A percentile compares a stretch with the other conserved stretches of the same genome.
Evolutionary conservation across 83 land plant species (phyloP).

Genomic region (Thuja plicata): DNA sequence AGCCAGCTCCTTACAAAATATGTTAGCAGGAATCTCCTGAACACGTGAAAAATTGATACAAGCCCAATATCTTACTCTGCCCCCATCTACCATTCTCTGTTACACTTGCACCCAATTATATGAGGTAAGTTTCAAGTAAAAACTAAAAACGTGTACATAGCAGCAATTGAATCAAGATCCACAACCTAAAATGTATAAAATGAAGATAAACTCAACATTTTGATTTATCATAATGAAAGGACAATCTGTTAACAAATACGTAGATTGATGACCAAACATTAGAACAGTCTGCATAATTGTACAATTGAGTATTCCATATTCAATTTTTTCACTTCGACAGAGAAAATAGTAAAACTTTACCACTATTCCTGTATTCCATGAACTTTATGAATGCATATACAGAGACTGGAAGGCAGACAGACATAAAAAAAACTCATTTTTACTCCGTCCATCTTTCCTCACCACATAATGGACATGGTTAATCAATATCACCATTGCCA

Average conservation of each 20-base stretch:
- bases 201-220: background rate
- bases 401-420: too few species aligned
- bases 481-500: too few species aligned
- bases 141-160: background rate
- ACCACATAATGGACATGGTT: too few species aligned
- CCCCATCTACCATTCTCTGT: constrained; percentile 95
- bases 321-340: too few species aligned
- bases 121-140: background rate
- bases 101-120: background rate
- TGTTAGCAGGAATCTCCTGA: constrained; percentile 19
- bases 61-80: constrained; percentile 65
- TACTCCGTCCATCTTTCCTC: too few species aligned
- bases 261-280: background rate
- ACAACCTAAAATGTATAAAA: background rate
- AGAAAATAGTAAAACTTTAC: too few species aligned
- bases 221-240: background rate
- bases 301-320: too few species aligned
- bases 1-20: constrained; percentile 59
- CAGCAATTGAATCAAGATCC: background rate
- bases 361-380: too few species aligned
- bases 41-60: constrained; percentile 73
- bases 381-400: too few species aligned
- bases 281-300: background rate
- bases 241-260: background rate
- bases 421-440: too few species aligned